Evolutionary conservation across 345 rosid genomes (phyloP), one percentile per base, ranked within the genome.

Genomic region (Barbarea vulgaris): DNA sequence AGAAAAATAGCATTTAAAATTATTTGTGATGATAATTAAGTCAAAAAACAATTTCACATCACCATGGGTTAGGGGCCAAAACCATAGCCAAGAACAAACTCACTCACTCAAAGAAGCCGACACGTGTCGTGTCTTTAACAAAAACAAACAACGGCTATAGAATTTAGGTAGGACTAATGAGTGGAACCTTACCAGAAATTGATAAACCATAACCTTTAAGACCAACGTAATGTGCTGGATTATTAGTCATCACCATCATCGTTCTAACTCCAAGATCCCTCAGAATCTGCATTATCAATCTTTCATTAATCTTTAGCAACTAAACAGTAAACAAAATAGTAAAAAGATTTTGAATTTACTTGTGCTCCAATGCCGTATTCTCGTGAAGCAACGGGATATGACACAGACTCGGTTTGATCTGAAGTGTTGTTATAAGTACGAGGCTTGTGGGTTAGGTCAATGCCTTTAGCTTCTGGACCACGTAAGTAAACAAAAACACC

Each of bases 341-440:
- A 17, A 39, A 42, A 24, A 28, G 53, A 31, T 46, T 21, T 17
- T 24, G 0, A 11, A 1, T 77, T 77, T 81, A 94, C 97, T 88
- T 90, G 97, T 47, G 99, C 97, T 37, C 97, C 97, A 50, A 90
- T 84, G 70, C 97, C 97, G 39, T 90, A 90, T 69, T 94, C 96
- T 15, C 97, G 77, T 28, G 98, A 85, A 81, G 91, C 96, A 75
- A 94, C 88, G 9, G 94, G 91, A 10, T 88, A 84, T 5, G 93
- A 88, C 14, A 86, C 79, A 74, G 83, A 84, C 54, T 87, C 91
- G 7, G 89, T 87, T 78, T 88, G 88, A 17, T 94, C 97, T 6
- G 84, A 84, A 39, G 85, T 86, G 63, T 72, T 88, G 84, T 73
- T 86, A 76, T 91, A 90, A 27, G 91, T 89, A 31, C 90, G 91